Percentiles rank a stretch among this genome's conserved stretches.
These are phyloP conservation scores for Camellia granthamiana DNA, from an alignment of 148 eudicot species.

Conservation along the genomic window DNA sequence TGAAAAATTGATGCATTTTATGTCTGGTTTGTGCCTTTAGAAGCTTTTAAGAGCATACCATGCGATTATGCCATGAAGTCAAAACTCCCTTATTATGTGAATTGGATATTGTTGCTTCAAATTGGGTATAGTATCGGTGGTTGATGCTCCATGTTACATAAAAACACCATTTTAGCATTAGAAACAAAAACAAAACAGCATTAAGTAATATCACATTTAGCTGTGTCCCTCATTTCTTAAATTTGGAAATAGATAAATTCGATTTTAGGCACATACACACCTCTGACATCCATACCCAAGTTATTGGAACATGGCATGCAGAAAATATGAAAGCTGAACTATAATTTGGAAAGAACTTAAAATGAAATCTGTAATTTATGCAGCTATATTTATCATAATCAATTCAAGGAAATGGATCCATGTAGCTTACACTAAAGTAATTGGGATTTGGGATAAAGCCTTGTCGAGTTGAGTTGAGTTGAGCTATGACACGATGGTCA, in stretches of 20 bases:
- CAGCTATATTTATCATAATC: background rate
- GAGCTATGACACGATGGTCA: no score
- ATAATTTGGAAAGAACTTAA: background rate
- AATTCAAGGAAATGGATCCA: no score
- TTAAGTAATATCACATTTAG: background rate
- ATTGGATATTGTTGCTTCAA: background rate
- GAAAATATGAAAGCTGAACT: background rate
- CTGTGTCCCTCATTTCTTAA: background rate
- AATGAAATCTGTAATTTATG: background rate
- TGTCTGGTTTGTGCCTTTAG: background rate
- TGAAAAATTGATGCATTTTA: background rate
- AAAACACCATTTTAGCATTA: background rate
- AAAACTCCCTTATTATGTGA: constrained; percentile 2
- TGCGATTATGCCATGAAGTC: background rate
- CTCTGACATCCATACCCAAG: background rate
- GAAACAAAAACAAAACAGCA: background rate
- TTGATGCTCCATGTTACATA: background rate
- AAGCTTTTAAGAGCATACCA: background rate
- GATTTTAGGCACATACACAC: background rate
- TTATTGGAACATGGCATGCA: background rate
- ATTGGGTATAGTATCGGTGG: background rate
- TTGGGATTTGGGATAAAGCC: no score
- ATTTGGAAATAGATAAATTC: background rate
- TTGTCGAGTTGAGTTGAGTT: no score
- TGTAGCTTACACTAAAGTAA: no score